Percentiles rank a stretch among this genome's conserved stretches.
Conservation (phyloP, 169 alveolate species). For the Plasmodium yoelii region DNA sequence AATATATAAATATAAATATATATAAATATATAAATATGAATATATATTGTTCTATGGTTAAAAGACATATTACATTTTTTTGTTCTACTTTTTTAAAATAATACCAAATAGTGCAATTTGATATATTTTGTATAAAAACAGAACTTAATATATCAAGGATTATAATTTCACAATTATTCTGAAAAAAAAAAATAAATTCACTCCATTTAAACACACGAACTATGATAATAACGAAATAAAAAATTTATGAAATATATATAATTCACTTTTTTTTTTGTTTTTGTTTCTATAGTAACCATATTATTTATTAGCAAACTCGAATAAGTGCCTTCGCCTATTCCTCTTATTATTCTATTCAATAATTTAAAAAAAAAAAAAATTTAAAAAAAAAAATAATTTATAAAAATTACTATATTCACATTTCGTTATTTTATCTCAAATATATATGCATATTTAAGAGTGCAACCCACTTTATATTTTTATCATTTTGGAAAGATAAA, state of each 20-base stretch:
- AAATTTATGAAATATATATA: too few species aligned
- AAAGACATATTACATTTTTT: background rate
- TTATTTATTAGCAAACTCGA: constrained; percentile 55
- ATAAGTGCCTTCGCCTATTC: constrained; percentile 33
- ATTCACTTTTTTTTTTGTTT: too few species aligned
- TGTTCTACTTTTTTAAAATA: background rate
- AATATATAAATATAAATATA: too few species aligned
- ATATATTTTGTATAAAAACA: constrained; percentile 57
- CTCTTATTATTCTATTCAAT: constrained; percentile 47
- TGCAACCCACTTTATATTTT: constrained; percentile 30
- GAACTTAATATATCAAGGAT: constrained; percentile 72
- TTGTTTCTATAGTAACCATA: background rate
- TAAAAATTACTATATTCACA: too few species aligned
- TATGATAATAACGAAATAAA: background rate
- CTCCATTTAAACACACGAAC: background rate
- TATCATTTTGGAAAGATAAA: constrained; percentile 52
- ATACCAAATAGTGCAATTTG: constrained; percentile 70
- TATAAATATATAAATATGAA: too few species aligned
- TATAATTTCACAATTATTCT: constrained; percentile 68
- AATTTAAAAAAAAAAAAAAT: constrained; percentile 3
- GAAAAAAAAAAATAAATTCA: constrained; percentile 3
- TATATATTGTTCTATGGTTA: too few species aligned
- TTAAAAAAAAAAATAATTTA: background rate
- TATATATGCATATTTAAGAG: too few species aligned
- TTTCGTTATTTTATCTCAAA: too few species aligned